Evolutionary conservation across 2,329 filamentous ascomycete genomes (phyloP), one percentile per base, ranked within the genome.

Genomic region (Talaromyces sp.): DNA sequence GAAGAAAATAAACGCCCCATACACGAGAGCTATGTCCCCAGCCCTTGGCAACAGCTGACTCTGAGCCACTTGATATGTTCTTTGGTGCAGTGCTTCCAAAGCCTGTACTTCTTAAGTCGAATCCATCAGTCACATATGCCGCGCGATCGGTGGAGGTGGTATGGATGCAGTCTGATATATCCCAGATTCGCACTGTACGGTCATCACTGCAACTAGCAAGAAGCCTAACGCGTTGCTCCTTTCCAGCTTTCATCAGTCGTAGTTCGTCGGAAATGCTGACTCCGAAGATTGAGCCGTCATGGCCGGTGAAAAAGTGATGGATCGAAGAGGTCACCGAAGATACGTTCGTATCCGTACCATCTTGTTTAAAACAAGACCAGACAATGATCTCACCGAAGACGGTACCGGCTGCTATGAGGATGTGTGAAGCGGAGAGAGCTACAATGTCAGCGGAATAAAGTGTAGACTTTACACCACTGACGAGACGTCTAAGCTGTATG

Each of bases 171-270:
- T 87, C 83, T 0, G 89, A 88, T 7, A 97, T 86, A 73, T 97
- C 88, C 94, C 95, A 98, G 1, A 98, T 79, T 15, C 91, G 85
- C 25, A 99, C 87, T 0, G 93, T 97, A 60, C 95, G 86, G 77
- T 99, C 95, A 74, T 99, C 95, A 73, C 94, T 98, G 75, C 95
- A 99, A 72, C 91, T 97, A 15, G 90, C 91, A 38, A 99, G 82
- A n/a, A 97, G 76, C 61, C 91, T 83, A 29, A 81, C 79, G 22
- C 74, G 74, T 6, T 72, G 74, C 0, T 79, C 80, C 17, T 68
- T 70, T 15, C 79, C 75, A 1, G 75, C 68, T 25, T 78, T 69
- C 6, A 68, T 67, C 22, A 89, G 22, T 10, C 19, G 11, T 13
- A 66, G 76, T 69, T 79, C 73, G 0, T 84, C 80, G 0, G 92